Percentiles rank a stretch among this genome's conserved stretches.
These are phyloP conservation scores for Crithidia thermophila DNA, from an alignment of 208 protist species.

Conservation along the genomic window DNA sequence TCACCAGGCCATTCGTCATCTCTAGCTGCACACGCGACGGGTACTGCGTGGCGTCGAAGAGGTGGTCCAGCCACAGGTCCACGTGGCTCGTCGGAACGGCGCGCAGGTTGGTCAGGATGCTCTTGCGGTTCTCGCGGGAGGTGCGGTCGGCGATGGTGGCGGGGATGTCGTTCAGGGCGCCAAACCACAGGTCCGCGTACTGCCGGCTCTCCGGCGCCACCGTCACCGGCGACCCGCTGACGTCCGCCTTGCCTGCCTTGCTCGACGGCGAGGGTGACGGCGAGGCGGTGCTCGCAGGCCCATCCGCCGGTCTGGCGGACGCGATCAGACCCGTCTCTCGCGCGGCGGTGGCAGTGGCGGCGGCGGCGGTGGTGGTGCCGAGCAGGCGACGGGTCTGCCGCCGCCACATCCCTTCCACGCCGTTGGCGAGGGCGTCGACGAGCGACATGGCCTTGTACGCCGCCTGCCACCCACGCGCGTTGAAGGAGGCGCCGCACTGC, in stretches of 20 bases:
- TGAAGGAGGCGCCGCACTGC: constrained; percentile 62
- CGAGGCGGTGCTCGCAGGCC: too few relatives aligned
- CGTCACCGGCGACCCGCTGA: neutral
- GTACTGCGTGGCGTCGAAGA: constrained; percentile 84
- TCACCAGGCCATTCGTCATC: constrained; percentile 73
- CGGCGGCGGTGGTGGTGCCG: constrained; percentile 1
- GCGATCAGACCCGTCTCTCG: constrained; percentile 13
- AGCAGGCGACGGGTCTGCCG: constrained; percentile 40
- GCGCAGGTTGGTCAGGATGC: constrained; percentile 54
- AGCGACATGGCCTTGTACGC: constrained; percentile 78
- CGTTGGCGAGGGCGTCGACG: constrained; percentile 79
- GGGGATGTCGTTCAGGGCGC: constrained; percentile 60
- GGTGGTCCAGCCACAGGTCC: constrained; percentile 79
- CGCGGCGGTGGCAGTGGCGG: neutral
- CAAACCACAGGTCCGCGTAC: constrained; percentile 74
- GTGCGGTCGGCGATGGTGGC: constrained; percentile 36
- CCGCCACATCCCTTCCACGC: constrained; percentile 74
- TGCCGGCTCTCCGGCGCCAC: constrained; percentile 1
- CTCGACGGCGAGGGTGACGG: neutral
- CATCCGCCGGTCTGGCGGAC: neutral
- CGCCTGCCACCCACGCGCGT: constrained; percentile 59
- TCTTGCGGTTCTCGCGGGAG: constrained; percentile 41
- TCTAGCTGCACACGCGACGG: constrained; percentile 64
- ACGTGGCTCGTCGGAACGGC: constrained; percentile 42
- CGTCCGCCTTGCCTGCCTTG: neutral